Conservation (phyloP, 2,329 filamentous ascomycete species). For the Lojkania enalia region DNA sequence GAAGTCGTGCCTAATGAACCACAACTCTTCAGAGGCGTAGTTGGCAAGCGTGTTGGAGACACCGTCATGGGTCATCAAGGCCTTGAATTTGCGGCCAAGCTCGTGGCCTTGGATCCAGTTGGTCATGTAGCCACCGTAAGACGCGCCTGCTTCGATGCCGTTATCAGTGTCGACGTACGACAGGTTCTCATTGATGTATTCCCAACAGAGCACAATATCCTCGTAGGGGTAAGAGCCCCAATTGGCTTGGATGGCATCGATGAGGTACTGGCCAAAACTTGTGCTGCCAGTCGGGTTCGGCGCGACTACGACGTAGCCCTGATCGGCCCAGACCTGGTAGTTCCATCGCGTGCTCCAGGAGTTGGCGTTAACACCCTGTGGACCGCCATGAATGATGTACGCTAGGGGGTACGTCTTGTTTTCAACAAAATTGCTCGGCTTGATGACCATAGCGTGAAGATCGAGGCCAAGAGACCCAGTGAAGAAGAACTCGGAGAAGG, state of each 20-base stretch:
- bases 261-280: conserved; percentile 78
- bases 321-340: conserved; percentile 80
- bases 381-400: conserved; percentile 81
- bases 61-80: conserved; percentile 85
- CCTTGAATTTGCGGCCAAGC: conserved; percentile 82
- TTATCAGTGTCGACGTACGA: conserved; percentile 68
- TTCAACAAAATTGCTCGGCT: conserved; percentile 65
- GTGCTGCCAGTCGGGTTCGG: conserved; percentile 85
- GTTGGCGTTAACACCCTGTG: conserved; percentile 74
- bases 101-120: conserved; percentile 89
- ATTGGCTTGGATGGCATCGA: conserved; percentile 73
- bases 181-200: conserved; percentile 69
- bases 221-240: conserved; percentile 89
- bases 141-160: conserved; percentile 74
- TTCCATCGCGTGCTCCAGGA: conserved; percentile 85
- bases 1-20: conserved; percentile 55
- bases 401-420: conserved; percentile 77
- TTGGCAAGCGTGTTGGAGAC: conserved; percentile 65
- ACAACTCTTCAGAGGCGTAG: conserved; percentile 55
- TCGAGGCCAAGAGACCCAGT: conserved; percentile 61
- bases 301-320: conserved; percentile 80
- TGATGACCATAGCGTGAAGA: conserved; percentile 69
- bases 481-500: conserved; percentile 73
- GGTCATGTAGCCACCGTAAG: conserved; percentile 51
- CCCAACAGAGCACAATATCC: conserved; percentile 78